phyloP scores from a whole-genome alignment of 352 stramenopile species.

The Phytopythium kandeliae region DNA sequence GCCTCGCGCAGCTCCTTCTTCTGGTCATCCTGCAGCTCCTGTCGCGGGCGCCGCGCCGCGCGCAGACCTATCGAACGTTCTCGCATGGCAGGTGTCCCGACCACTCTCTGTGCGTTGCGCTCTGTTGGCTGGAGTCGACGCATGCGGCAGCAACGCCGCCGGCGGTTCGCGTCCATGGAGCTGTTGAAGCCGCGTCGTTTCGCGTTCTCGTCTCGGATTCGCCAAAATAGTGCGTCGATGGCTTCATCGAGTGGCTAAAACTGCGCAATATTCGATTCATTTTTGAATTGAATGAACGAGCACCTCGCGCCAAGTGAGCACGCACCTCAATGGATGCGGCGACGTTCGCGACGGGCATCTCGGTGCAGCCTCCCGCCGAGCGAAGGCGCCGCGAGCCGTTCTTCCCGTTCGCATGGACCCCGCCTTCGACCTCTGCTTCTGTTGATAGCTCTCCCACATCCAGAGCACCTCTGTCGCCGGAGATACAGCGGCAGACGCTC shows the following conservation, averaged over 20 bases:
- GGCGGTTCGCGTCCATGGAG: not conserved
- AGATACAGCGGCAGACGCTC: not conserved
- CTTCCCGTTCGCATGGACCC: slow-evolving; percentile 14
- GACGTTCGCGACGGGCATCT: slow-evolving; percentile 51
- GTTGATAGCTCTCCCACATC: not conserved
- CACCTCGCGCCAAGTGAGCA: not conserved
- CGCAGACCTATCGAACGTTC: slow-evolving; percentile 7
- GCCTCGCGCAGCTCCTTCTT: slow-evolving; percentile 90
- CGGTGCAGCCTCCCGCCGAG: slow-evolving; percentile 31
- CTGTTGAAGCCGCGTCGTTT: slow-evolving; percentile 6
- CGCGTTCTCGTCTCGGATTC: slow-evolving; percentile 9
- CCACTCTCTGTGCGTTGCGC: not conserved
- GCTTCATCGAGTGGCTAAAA: slow-evolving; percentile 9
- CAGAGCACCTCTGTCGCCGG: not conserved
- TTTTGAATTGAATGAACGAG: slow-evolving; percentile 2
- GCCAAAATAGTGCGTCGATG: slow-evolving; percentile 10
- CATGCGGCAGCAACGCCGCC: not conserved
- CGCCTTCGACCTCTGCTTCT: not conserved
- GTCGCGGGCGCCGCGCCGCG: slow-evolving; percentile 34
- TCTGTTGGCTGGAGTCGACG: not conserved
- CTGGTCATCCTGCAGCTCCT: slow-evolving; percentile 77
- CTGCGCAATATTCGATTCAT: not conserved
- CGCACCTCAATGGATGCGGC: slow-evolving; percentile 26
- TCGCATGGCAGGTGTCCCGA: not conserved
- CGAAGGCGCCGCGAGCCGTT: slow-evolving; percentile 12